These are phyloP conservation scores for Lichtheimia ornata DNA, from an alignment of 371 early-diverging fungal genomes.

Conservation along the genomic window DNA sequence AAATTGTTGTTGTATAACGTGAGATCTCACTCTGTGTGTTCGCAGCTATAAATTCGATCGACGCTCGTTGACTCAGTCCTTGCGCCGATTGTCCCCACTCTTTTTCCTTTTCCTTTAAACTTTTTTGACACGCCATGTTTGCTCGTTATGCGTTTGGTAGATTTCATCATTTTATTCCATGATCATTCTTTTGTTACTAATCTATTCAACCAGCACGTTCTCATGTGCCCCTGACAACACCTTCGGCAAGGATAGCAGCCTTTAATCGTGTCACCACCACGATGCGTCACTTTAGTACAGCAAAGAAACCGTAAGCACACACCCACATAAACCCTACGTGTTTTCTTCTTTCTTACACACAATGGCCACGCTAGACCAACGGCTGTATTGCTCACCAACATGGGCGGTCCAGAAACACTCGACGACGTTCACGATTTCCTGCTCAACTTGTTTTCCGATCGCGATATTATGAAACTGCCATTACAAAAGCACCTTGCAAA, in stretches of 20 bases:
- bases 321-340: neutral
- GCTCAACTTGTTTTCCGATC: conserved; percentile 87
- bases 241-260: no score
- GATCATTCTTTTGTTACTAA: no score
- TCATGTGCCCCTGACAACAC: no score
- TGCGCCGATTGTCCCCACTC: neutral
- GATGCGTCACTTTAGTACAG: conserved; percentile 1
- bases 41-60: no score
- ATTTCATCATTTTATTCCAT: neutral
- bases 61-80: no score
- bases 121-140: neutral
- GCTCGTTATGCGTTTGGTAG: neutral
- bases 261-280: neutral
- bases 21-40: no score
- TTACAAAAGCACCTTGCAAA: conserved; percentile 76
- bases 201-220: no score
- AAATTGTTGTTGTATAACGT: no score
- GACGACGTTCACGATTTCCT: conserved; percentile 85
- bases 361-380: conserved; percentile 49
- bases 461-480: conserved; percentile 91
- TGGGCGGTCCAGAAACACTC: conserved; percentile 89
- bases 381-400: conserved; percentile 87
- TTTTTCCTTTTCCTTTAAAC: neutral
- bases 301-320: conserved; percentile 2
- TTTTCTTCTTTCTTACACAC: neutral